Conservation (phyloP, 169 alveolate genomes). For the Cryptosporidium sp. region DNA sequence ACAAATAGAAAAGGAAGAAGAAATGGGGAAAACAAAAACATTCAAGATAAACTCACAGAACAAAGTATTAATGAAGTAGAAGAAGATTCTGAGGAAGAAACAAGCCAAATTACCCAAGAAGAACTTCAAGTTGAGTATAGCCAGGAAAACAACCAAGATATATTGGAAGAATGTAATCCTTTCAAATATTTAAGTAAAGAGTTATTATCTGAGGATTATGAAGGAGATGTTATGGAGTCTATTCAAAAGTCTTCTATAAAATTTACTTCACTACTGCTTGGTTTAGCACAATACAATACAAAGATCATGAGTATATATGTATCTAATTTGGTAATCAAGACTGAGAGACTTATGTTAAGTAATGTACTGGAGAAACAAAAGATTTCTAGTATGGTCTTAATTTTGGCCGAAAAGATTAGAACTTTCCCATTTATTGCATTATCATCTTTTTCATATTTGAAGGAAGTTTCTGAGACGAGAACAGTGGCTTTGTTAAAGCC, state of each 20-base stretch:
- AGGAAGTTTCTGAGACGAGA: conserved; percentile 33
- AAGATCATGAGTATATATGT: conserved; percentile 30
- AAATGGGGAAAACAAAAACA: not conserved
- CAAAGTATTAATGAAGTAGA: not conserved
- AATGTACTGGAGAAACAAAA: not conserved
- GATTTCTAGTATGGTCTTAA: conserved; percentile 5
- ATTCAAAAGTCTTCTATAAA: conserved; percentile 57
- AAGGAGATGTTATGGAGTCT: conserved; percentile 52
- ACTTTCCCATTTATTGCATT: conserved; percentile 17
- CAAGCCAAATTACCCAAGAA: not conserved
- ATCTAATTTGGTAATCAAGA: conserved; percentile 38
- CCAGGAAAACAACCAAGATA: not conserved
- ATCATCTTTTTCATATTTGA: conserved; percentile 46
- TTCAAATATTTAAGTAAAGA: conserved; percentile 20
- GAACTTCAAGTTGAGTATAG: not conserved
- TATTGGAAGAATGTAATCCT: conserved; percentile 33
- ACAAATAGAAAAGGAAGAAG: not conserved
- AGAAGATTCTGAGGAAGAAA: conserved; percentile 2
- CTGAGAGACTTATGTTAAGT: conserved; percentile 55
- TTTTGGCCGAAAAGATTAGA: conserved; percentile 21
- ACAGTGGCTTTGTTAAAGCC: conserved; percentile 17
- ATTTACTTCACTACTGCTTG: not conserved
- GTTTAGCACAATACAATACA: conserved; percentile 40
- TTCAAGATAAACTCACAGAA: not conserved
- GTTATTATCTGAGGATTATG: conserved; percentile 32